Evolutionary conservation across 2,329 filamentous ascomycete species (phyloP).

Genomic region (Zasmidium angulare): DNA sequence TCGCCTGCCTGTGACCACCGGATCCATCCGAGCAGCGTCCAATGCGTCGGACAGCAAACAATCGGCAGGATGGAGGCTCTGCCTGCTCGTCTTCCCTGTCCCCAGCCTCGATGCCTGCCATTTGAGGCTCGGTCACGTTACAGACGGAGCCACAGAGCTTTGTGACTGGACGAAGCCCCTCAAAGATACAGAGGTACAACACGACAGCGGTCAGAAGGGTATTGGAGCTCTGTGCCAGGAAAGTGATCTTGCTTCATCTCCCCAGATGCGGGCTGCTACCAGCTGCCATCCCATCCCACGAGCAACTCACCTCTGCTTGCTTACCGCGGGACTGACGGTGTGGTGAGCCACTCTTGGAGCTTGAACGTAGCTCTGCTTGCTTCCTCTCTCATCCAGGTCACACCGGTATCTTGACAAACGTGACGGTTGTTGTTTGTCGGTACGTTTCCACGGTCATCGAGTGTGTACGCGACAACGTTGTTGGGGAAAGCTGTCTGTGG

Average conservation of each 20-base stretch:
- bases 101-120: not conserved
- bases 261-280: too few species aligned
- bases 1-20: not conserved
- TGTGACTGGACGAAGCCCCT: conserved; percentile 6
- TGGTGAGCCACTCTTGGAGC: not conserved
- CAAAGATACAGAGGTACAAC: conserved; percentile 8
- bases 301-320: not conserved
- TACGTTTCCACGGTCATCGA: not conserved
- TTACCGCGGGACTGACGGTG: conserved; percentile 6
- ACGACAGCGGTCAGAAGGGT: conserved; percentile 5
- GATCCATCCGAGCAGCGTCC: not conserved
- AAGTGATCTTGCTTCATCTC: not conserved
- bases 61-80: not conserved
- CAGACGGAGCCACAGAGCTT: conserved; percentile 5
- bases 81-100: not conserved
- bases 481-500: not conserved
- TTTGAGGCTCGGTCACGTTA: conserved; percentile 5
- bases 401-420: not conserved
- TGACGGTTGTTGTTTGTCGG: not conserved
- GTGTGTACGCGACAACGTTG: not conserved
- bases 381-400: not conserved
- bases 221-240: not conserved
- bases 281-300: conserved; percentile 2
- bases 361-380: not conserved
- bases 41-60: not conserved